Percentiles rank a stretch among this genome's conserved stretches.
These are phyloP conservation scores for Naganishia sp. DNA, from an alignment of 1,284 basidiomycete genomes.

Conservation along the genomic window DNA sequence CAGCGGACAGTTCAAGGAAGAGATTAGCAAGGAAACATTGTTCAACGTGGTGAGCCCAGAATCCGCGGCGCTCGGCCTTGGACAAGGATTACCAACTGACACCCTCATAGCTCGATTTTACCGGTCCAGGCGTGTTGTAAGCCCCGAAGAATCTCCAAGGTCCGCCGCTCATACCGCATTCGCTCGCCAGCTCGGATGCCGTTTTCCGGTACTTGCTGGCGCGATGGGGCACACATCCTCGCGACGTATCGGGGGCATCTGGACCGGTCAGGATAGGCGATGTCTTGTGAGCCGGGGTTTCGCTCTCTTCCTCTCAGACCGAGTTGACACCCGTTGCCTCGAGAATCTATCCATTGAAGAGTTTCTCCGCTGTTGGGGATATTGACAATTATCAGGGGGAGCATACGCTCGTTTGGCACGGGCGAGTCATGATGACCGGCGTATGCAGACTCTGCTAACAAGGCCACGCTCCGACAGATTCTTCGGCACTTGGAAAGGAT, in stretches of 20 bases:
- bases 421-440: neutral
- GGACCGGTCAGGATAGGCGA: conserved; percentile 34
- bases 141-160: neutral
- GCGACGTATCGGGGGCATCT: conserved; percentile 25
- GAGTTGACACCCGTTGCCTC: neutral
- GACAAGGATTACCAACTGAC: neutral
- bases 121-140: conserved; percentile 33
- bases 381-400: conserved; percentile 20
- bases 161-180: neutral
- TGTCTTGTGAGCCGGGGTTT: conserved; percentile 31
- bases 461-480: conserved; percentile 10
- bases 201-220: conserved; percentile 34
- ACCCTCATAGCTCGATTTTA: conserved; percentile 26
- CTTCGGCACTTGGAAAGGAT: conserved; percentile 24
- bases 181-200: conserved; percentile 29
- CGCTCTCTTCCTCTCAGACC: neutral
- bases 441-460: neutral
- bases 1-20: neutral
- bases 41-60: conserved; percentile 19
- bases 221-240: conserved; percentile 33
- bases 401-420: conserved; percentile 27
- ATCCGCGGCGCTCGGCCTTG: neutral
- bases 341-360: conserved; percentile 25
- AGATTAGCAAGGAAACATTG: conserved; percentile 10
- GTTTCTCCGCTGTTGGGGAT: conserved; percentile 10